Base-by-base conservation (phyloP, 2,329 filamentous ascomycete species). In the Neonectria faginata region DNA sequence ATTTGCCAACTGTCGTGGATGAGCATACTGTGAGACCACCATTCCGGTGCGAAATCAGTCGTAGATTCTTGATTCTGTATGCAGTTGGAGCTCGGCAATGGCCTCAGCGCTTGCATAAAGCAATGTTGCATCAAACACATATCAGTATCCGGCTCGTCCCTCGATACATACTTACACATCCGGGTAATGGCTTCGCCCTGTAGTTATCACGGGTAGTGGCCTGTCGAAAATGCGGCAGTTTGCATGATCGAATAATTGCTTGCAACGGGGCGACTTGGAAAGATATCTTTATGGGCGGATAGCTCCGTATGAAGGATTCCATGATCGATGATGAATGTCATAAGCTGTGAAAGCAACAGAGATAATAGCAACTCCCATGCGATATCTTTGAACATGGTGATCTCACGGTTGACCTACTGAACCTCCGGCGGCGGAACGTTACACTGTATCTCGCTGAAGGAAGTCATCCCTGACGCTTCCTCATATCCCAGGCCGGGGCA, bases 201-300 rank as follows among this genome's bases (percentile, higher is more conserved):
- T 57, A 25, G 5, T 25, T 25, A 57, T 27, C 27, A 27, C 29
- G 41, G 33, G 39, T 45, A 45, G 53, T 45, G 41, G 22, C 16
- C 14, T 57, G 25, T 42, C 39, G 22, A 31, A 22, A 39, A 25
- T n/a, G 8, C 27, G 18, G 42, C 55, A 18, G 6, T 12, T 10
- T 50, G 36, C 57, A 53, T 60, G 48, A 45, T 54, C 33, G 55
- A 51, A 57, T 57, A 57, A 57, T 57, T 57, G 44, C 55, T 48
- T 57, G 55, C 42, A 57, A 29, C 55, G 55, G 55, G 55, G 55
- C 44, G 44, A 27, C 44, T 31, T 47, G 20, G 16, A n/a, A 10
- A 11, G 14, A 42, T 42, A 54, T 54, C 48, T 54, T 25, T 27
- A 42, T 54, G 51, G 33, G n/a, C 51, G 33, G n/a, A 54, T 42